Evolutionary conservation across 495 filamentous ascomycete species (phyloP).

Genomic region (Neurospora sp.): DNA sequence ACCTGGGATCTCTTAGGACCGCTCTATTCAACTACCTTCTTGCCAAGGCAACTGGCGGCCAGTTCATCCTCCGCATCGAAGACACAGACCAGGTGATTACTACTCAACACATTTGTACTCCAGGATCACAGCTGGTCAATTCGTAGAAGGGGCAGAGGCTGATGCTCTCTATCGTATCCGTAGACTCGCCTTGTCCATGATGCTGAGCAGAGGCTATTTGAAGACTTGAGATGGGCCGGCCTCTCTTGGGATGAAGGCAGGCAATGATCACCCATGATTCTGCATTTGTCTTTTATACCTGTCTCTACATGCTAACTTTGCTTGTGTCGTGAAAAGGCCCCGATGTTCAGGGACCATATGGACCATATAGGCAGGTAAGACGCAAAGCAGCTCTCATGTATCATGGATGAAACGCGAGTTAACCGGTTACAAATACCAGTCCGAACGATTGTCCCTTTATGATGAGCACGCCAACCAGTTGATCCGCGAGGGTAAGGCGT

Average conservation of each 20-base stretch:
- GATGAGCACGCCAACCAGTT: conserved; percentile 60
- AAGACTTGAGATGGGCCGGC: conserved; percentile 82
- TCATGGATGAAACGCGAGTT: neutral
- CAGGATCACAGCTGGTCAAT: neutral
- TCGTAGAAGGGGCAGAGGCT: conserved; percentile 2
- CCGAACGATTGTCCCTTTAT: conserved; percentile 70
- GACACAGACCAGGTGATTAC: conserved; percentile 80
- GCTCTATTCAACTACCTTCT: conserved; percentile 88
- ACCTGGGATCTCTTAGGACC: conserved; percentile 83
- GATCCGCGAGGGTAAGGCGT: conserved; percentile 61
- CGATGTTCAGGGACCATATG: conserved; percentile 63
- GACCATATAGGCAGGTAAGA: conserved; percentile 75
- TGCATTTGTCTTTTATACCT: neutral
- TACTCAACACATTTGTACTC: neutral
- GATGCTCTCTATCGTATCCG: conserved; percentile 1
- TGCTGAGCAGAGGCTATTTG: conserved; percentile 64
- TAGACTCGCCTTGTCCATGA: conserved; percentile 46
- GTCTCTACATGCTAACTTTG: neutral
- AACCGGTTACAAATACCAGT: conserved; percentile 38
- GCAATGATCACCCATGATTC: conserved; percentile 13
- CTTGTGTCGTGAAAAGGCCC: conserved; percentile 48
- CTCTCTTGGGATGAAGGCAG: conserved; percentile 86
- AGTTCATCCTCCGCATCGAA: conserved; percentile 87
- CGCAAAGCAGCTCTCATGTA: neutral
- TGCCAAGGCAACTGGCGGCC: conserved; percentile 79